Conservation (phyloP, 768 basidiomycete species). For the Suillus fuscotomentosus region DNA sequence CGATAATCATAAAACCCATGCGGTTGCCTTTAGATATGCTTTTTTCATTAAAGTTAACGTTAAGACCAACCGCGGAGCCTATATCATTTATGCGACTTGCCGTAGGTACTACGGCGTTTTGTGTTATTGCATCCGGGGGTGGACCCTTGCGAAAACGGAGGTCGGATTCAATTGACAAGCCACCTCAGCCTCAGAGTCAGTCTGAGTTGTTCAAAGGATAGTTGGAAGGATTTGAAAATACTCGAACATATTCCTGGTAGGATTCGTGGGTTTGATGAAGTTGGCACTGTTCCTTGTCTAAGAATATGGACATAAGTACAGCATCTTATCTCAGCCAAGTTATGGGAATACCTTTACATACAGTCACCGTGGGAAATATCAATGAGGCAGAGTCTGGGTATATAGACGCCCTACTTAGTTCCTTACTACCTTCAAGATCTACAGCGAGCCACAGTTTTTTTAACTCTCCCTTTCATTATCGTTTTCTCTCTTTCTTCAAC, state of each 20-base stretch:
- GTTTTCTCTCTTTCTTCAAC: neutral
- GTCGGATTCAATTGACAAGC: neutral
- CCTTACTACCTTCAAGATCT: constrained; percentile 1
- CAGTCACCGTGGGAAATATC: neutral
- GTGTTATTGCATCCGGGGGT: neutral
- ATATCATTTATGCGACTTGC: neutral
- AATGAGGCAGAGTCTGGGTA: neutral
- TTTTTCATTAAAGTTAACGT: neutral
- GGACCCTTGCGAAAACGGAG: neutral
- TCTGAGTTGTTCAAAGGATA: neutral
- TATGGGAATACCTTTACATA: neutral
- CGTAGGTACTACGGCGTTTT: neutral
- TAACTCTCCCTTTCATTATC: constrained; percentile 5
- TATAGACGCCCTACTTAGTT: neutral
- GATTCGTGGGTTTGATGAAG: neutral
- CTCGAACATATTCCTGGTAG: neutral
- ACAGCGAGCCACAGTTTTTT: neutral
- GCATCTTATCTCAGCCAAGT: constrained; percentile 1
- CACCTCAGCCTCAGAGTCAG: neutral
- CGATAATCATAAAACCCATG: neutral
- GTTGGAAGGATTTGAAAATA: neutral
- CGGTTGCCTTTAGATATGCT: neutral
- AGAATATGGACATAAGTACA: neutral
- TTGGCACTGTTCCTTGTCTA: neutral
- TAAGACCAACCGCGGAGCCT: neutral